Base-by-base conservation (phyloP, 768 basidiomycete genomes). In the Termitomyces sp. region DNA sequence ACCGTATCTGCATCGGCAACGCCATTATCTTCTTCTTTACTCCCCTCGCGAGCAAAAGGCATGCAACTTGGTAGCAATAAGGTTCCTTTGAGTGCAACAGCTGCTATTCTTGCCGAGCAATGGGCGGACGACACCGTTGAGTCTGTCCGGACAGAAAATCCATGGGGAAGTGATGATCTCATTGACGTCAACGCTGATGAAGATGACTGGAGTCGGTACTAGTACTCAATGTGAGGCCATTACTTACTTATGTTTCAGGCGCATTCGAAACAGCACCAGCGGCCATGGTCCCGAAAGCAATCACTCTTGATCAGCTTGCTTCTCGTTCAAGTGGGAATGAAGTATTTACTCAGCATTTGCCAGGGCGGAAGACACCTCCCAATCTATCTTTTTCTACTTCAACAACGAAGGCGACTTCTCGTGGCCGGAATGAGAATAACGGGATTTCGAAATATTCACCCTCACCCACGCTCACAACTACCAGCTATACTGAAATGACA, bases 171-270 rank as follows among this genome's bases (percentile, higher is more conserved):
- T 46, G 86, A 81, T 8, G 91, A 98, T 69, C 69, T 98, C 55
- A 96, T 98, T 68, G 94, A 99, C 66, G 86, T 98, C 4, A 87
- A 94, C 65, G 94, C 91, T 0, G 95, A 98, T 63, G 82, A 86
- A 25, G 95, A 87, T 64, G 96, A 98, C 67, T 99, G 95, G 95
- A 89, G 95, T 91, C 67, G 67, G 87, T 78, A 76, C 17, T 23
- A 19, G 35, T 45, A 44, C 34, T 54, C 45, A 27, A 34, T 11
- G 12, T 49, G 54, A 34, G n/a, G 23, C 58, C 37, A 19, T 46
- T 23, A 23, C 49, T 54, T 23, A 57, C 37, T 14, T 46, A 55
- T 27, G 25, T 14, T 51, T 41, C 52, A 88, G 91, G 84, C 66
- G 88, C 85, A n/a, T 93, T 93, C 61, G 89, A 92, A 68, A 81